A percentile compares a stretch with the other conserved stretches of the same genome.
Evolutionary conservation across 768 basidiomycete genomes (phyloP).

Genomic region (Peribolospora baueri): DNA sequence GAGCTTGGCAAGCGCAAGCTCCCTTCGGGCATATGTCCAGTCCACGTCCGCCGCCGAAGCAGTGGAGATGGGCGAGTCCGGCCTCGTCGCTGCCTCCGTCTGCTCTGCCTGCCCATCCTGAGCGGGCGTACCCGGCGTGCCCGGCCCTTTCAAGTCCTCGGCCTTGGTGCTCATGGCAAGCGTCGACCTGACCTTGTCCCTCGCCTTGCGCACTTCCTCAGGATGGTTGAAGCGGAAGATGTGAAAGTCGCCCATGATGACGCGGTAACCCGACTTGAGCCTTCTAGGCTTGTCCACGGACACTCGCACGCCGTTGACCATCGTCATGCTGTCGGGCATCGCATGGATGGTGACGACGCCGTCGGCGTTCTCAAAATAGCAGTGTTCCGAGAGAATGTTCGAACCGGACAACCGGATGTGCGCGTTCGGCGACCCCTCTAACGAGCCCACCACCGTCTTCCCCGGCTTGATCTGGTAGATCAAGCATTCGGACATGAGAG

Average conservation of each 20-base stretch:
- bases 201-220: conserved; percentile 73
- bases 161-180: conserved; percentile 37
- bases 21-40: conserved; percentile 91
- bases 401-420: conserved; percentile 69
- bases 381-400: conserved; percentile 79
- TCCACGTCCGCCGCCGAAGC: conserved; percentile 48
- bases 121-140: conserved; percentile 22
- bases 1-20: conserved; percentile 66
- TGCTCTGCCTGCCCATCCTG: no score
- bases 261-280: conserved; percentile 78
- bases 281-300: conserved; percentile 54
- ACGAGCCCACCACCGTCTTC: conserved; percentile 37
- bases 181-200: conserved; percentile 50
- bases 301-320: conserved; percentile 81
- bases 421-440: background rate
- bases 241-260: conserved; percentile 91
- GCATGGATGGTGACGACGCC: conserved; percentile 55
- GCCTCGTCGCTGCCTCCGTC: conserved; percentile 19
- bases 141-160: conserved; percentile 27
- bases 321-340: conserved; percentile 58
- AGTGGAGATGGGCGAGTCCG: conserved; percentile 45
- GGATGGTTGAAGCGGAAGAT: conserved; percentile 92
- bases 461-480: conserved; percentile 80
- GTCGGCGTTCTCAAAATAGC: conserved; percentile 63
- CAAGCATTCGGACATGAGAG: conserved; percentile 85